Base-by-base conservation (phyloP, 495 filamentous ascomycete genomes). In the Haplographium delicatum region DNA sequence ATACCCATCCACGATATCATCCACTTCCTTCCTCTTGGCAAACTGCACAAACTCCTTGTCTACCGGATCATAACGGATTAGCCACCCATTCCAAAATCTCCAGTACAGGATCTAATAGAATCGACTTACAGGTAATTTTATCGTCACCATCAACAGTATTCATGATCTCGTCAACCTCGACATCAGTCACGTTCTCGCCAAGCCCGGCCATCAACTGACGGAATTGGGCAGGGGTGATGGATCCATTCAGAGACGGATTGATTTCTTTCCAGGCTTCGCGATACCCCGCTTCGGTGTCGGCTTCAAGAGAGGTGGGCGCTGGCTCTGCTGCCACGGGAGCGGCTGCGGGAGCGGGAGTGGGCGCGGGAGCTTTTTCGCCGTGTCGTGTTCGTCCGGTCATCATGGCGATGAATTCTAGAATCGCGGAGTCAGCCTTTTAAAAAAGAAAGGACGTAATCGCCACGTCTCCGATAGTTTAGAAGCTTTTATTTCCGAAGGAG, bases 321-420 rank as follows among this genome's bases (percentile, higher is more conserved):
- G 24, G 43, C 4, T 34, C 24, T 40, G 22, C 22, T 19, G 33
- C 24, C 3, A 30, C 6, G 2, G 61, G 56, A 5, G 60, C 58
- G 19, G 61, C 57, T 5, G 39, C 39, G 3, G 2, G 57, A 52
- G 18, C 13, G 5, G 19, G 44, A 3, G 19, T n/a, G 3, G 39
- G 39, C 15, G 1, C 39, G n/a, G 39, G 39, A 9, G 39, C 23
- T 23, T 19, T 15, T 20, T 15, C 38, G 13, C 7, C 13, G 13
- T 44, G 25, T 7, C 34, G 23, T 1, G 47, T 15, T 26, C 60
- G 59, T 4, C 65, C 65, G 2, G 63, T 67, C 65, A 67, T 67
- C 65, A 67, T 67, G 10, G 65, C 53, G 44, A 67, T 64, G 34
- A 67, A 67, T 44, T 65, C 65, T 65, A 25, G 0, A 2, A 10